Conservation (phyloP, 306 rosid species). For the Sphenostylis stenocarpa region DNA sequence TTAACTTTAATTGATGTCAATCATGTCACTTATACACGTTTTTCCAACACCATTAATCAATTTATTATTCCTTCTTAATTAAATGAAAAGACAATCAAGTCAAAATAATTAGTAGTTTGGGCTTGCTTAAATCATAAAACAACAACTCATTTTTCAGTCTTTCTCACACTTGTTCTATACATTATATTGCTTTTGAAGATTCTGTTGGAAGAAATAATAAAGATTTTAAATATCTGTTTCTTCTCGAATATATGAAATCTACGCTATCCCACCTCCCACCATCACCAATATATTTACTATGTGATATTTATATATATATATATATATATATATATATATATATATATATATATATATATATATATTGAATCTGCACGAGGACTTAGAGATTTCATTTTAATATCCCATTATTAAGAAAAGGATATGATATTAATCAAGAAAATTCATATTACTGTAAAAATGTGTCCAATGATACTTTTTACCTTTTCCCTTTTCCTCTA, state of each 20-base stretch:
- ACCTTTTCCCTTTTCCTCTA: neutral
- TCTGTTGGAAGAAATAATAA: conserved; percentile 38
- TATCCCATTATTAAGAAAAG: neutral
- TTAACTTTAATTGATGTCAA: conserved; percentile 44
- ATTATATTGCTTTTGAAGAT: conserved; percentile 28
- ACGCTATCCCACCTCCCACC: conserved; percentile 39
- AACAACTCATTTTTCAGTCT: conserved; percentile 40
- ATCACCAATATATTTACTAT: conserved; percentile 31
- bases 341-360: too few relatives aligned
- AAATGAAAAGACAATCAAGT: conserved; percentile 42
- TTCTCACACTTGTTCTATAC: conserved; percentile 35
- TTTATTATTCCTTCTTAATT: conserved; percentile 43
- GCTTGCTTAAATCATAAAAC: conserved; percentile 46
- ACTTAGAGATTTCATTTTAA: conserved; percentile 29
- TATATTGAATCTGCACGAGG: too few relatives aligned
- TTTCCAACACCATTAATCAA: conserved; percentile 42
- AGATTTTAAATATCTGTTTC: conserved; percentile 23
- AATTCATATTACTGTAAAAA: neutral
- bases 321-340: too few relatives aligned
- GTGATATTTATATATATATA: too few relatives aligned
- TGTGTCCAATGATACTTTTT: neutral
- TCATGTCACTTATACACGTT: conserved; percentile 48
- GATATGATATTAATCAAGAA: neutral
- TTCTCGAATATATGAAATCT: conserved; percentile 13
- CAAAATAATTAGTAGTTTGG: conserved; percentile 44